These are phyloP conservation scores for Avicennia marina DNA, from an alignment of 257 asterid species.

Conservation along the genomic window DNA sequence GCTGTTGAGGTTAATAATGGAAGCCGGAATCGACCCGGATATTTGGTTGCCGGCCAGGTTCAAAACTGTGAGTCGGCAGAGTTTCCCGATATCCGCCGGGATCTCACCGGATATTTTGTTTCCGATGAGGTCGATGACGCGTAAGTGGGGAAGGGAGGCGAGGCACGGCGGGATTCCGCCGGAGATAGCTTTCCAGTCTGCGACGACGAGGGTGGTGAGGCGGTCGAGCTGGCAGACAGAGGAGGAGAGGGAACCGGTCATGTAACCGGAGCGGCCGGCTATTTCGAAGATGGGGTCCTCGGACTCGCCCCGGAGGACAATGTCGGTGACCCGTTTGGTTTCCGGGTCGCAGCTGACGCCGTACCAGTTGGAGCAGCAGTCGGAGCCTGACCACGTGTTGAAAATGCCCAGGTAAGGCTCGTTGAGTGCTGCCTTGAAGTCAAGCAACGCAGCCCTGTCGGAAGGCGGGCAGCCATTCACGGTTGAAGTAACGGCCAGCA, in stretches of 20 bases:
- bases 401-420: constrained; percentile 43
- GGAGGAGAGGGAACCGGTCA: constrained; percentile 49
- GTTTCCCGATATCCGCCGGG: constrained; percentile 37
- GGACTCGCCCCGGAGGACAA: constrained; percentile 47
- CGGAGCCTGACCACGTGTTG: constrained; percentile 45
- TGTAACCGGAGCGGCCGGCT: constrained; percentile 42
- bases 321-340: constrained; percentile 38
- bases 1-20: constrained; percentile 28
- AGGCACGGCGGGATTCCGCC: constrained; percentile 41
- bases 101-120: constrained; percentile 46
- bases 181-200: constrained; percentile 54
- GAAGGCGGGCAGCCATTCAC: constrained; percentile 29
- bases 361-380: constrained; percentile 52
- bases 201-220: constrained; percentile 35
- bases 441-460: constrained; percentile 40
- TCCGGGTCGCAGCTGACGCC: constrained; percentile 51
- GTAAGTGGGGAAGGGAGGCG: constrained; percentile 29
- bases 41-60: constrained; percentile 43
- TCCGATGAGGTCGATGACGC: constrained; percentile 40
- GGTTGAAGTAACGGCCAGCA: too few species aligned
- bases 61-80: constrained; percentile 36
- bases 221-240: constrained; percentile 35
- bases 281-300: constrained; percentile 49
- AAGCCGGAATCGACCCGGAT: constrained; percentile 34
- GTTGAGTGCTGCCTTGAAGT: constrained; percentile 36